Conservation (phyloP, 2,329 filamentous ascomycete species). For the Aspergillus sp. region DNA sequence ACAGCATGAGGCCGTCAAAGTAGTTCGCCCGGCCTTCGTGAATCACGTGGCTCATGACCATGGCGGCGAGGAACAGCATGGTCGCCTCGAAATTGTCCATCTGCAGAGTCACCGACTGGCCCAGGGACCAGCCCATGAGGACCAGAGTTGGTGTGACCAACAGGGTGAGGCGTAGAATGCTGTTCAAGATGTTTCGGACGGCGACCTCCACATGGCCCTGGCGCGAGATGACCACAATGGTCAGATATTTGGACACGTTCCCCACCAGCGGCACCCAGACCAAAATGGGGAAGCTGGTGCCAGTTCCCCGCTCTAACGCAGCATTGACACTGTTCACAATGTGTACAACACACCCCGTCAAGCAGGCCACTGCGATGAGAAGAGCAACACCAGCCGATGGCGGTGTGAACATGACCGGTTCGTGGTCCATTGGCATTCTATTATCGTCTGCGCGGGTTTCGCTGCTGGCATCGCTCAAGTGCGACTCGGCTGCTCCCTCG, state of each 20-base stretch:
- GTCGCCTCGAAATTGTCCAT: slow-evolving; percentile 24
- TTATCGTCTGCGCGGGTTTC: not conserved
- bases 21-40: slow-evolving; percentile 24
- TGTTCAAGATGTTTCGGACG: slow-evolving; percentile 19
- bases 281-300: slow-evolving; percentile 12
- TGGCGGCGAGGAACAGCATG: slow-evolving; percentile 20
- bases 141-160: slow-evolving; percentile 18
- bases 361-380: not conserved
- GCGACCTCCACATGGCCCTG: slow-evolving; percentile 16
- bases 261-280: slow-evolving; percentile 18
- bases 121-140: slow-evolving; percentile 16
- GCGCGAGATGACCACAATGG: slow-evolving; percentile 13
- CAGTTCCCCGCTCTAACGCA: slow-evolving; percentile 8
- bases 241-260: slow-evolving; percentile 16
- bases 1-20: slow-evolving; percentile 23
- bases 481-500: not conserved
- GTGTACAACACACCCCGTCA: slow-evolving; percentile 11
- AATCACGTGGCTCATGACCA: slow-evolving; percentile 25
- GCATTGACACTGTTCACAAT: slow-evolving; percentile 13
- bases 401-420: not conserved
- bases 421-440: not conserved
- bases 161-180: slow-evolving; percentile 18
- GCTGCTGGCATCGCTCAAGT: not conserved
- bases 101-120: slow-evolving; percentile 14
- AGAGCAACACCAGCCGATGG: slow-evolving; percentile 5